phyloP scores from a whole-genome alignment of 345 rosid genomes.

The Schrenkiella parvula region DNA sequence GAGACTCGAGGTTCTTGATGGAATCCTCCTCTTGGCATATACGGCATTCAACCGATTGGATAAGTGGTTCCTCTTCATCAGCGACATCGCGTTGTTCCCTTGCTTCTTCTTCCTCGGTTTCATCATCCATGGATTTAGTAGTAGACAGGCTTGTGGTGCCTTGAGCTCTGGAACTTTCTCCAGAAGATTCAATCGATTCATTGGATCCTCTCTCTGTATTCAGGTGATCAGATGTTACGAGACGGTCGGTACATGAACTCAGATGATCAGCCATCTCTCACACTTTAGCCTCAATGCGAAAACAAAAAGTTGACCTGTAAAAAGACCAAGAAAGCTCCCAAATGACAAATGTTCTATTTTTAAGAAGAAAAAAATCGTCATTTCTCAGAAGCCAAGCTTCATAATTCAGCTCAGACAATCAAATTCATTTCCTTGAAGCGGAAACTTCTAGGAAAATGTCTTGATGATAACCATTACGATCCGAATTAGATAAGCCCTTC shows the following conservation, averaged over 20 bases:
- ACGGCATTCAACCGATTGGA: conserved; percentile 79
- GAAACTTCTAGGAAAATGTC: background rate
- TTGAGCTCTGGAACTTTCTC: conserved; percentile 40
- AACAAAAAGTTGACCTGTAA: conserved; percentile 25
- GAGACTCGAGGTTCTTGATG: conserved; percentile 71
- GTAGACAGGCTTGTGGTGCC: conserved; percentile 26
- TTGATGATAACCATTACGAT: background rate
- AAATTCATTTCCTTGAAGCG: background rate
- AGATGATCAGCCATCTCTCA: conserved; percentile 67
- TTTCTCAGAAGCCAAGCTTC: background rate
- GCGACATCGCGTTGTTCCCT: conserved; percentile 35
- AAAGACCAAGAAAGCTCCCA: background rate
- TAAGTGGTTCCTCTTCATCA: conserved; percentile 60
- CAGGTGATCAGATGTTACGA: conserved; percentile 40
- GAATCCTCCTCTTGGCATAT: conserved; percentile 97
- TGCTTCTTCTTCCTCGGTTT: conserved; percentile 21
- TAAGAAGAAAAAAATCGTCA: background rate
- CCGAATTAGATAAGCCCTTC: background rate
- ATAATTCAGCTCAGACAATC: background rate
- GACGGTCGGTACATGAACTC: conserved; percentile 58
- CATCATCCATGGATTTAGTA: conserved; percentile 22
- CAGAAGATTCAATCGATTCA: conserved; percentile 19
- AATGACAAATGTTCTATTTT: background rate
- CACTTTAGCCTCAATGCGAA: background rate
- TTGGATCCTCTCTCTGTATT: conserved; percentile 24